Base-by-base conservation (phyloP, 208 protist genomes). In the Trypanosoma mega region DNA sequence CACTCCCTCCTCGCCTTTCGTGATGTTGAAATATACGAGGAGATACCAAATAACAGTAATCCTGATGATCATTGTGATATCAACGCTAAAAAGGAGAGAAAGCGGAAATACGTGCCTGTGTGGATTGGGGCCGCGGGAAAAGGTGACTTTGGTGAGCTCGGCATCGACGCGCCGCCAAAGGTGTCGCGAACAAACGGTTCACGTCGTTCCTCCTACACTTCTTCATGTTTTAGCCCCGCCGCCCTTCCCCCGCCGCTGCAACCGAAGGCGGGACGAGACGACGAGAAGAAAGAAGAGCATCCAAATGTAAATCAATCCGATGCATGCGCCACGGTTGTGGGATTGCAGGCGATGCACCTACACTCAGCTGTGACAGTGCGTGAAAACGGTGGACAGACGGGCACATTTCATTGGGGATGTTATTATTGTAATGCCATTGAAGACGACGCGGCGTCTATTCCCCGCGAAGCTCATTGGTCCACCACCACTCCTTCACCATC, bases 111-210 rank as follows among this genome's bases (percentile, higher is more conserved):
- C n/a, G 36, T 53, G 23, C 29, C 30, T 12, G 26, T 11, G 21
- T 49, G 44, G 12, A 41, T 93, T n/a, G 34, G 73, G 24, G 83
- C 85, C 29, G 75, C 75, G 27, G 89, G 89, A 16, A 83, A 80
- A 24, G 89, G 89, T 18, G 86, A 93, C 68, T 96, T 84, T 76
- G 89, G 89, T 11, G 85, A 96, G 47, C 75, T 96, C 20, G 89
- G 89, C 55, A 90, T 87, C 65, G 82, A 96, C 56, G 76, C 51
- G 4, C 16, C 9, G 21, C 1, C 45, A 0, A 34, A 8, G 8
- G 20, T 6, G 46, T 18, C 12, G 31, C 47, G 6, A 47, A 18
- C 47, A 36, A 36, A 26, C 8, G 41, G 23, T 65, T 36, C 24
- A 18, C 44, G 31, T 26, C 44, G 20, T 50, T 7, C 23, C 9